These are phyloP conservation scores for Lecanicillium sp. DNA, from an alignment of 2,329 filamentous ascomycete genomes.

Conservation along the genomic window DNA sequence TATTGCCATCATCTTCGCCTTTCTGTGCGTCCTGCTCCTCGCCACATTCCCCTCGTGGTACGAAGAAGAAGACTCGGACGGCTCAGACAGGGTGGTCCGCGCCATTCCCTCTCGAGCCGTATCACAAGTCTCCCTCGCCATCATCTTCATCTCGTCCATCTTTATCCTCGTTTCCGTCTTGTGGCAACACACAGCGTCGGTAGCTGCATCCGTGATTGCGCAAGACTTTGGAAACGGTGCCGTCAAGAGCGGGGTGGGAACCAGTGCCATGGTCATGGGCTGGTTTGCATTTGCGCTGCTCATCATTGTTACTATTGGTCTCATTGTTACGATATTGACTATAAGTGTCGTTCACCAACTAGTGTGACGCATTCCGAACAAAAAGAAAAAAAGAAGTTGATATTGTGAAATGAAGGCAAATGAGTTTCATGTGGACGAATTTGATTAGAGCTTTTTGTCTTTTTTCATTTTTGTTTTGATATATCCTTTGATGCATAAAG, in stretches of 20 bases:
- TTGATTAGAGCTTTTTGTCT: no score
- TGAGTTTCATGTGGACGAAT: no score
- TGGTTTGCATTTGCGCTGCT: constrained; percentile 95
- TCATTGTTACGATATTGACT: constrained; percentile 94
- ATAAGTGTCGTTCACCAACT: constrained; percentile 68
- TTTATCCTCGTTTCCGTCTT: constrained; percentile 68
- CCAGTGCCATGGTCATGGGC: constrained; percentile 89
- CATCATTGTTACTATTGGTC: constrained; percentile 89
- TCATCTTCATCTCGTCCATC: constrained; percentile 74
- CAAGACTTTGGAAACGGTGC: constrained; percentile 88
- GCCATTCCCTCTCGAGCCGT: constrained; percentile 89
- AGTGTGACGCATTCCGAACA: constrained; percentile 23
- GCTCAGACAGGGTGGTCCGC: constrained; percentile 83
- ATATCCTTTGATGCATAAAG: no score
- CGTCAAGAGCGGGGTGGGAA: constrained; percentile 81
- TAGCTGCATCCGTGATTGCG: constrained; percentile 87
- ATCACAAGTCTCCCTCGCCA: constrained; percentile 83
- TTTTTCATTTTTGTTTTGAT: no score
- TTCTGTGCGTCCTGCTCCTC: constrained; percentile 88
- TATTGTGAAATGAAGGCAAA: no score
- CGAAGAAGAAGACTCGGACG: constrained; percentile 73
- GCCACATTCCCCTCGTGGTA: constrained; percentile 98
- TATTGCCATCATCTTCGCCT: constrained; percentile 94
- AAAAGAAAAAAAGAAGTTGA: no score
- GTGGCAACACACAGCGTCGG: constrained; percentile 93